Percentiles rank a stretch among this genome's conserved stretches.
These are phyloP conservation scores for Tuber umbilicatum DNA, from an alignment of 495 filamentous ascomycete genomes.

Conservation along the genomic window DNA sequence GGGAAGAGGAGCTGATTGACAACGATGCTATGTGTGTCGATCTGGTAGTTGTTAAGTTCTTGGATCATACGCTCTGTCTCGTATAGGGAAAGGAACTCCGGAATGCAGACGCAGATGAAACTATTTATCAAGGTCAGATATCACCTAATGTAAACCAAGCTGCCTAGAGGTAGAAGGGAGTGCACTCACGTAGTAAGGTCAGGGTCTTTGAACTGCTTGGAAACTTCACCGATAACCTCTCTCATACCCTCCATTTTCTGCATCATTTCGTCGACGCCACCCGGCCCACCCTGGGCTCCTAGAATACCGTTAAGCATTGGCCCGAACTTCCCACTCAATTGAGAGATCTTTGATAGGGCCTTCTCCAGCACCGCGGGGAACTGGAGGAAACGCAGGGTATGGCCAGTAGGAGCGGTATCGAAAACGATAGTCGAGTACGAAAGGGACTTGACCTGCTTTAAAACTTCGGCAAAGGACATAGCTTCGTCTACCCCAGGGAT, in stretches of 20 bases:
- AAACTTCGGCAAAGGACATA: slow-evolving; percentile 98
- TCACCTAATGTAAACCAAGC: neutral
- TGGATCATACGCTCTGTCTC: slow-evolving; percentile 99
- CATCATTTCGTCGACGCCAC: slow-evolving; percentile 83
- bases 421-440: slow-evolving; percentile 98
- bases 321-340: slow-evolving; percentile 88
- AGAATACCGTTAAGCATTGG: slow-evolving; percentile 92
- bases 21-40: slow-evolving; percentile 95
- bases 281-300: slow-evolving; percentile 66
- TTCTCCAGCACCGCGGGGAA: slow-evolving; percentile 98
- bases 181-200: slow-evolving; percentile 67
- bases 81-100: slow-evolving; percentile 93
- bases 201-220: slow-evolving; percentile 94
- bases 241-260: slow-evolving; percentile 88
- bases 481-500: slow-evolving; percentile 98
- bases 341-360: slow-evolving; percentile 89
- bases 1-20: slow-evolving; percentile 98
- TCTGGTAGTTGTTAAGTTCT: slow-evolving; percentile 84
- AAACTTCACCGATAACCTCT: slow-evolving; percentile 89
- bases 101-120: slow-evolving; percentile 97
- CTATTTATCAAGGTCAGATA: slow-evolving; percentile 18
- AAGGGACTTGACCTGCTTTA: slow-evolving; percentile 99
- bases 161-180: neutral
- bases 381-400: slow-evolving; percentile 97
- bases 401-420: slow-evolving; percentile 97